Base-by-base conservation (phyloP, 1,139 yeast species). In the Magnusiomyces suaveolens region DNA sequence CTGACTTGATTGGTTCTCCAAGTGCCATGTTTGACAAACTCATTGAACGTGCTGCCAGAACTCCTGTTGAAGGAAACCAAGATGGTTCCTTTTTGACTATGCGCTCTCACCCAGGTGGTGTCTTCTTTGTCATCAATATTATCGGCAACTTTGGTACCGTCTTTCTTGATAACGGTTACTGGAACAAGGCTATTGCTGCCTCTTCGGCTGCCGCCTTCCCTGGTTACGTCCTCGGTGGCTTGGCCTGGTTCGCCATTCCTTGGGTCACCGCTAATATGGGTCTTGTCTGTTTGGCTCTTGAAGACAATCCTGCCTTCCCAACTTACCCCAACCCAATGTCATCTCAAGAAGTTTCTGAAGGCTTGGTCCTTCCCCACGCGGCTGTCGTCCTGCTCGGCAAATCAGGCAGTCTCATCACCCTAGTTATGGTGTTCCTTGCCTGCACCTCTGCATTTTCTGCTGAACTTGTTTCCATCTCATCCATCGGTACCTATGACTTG, bases 121-220 rank as follows among this genome's bases (percentile, higher is more conserved):
- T 87, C 53, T 88, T 87, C 74, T 82, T 87, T 61, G 88, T 86
- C 44, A 84, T 87, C 66, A 86, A 87, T 70, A 74, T 86, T 60
- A 85, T 87, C 51, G 96, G 96, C 57, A 87, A 87, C 70, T 87
- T 87, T 63, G 95, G 95, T 55, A 87, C 95, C 24, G 95, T 87
- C 24, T 87, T 87, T 68, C 74, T 88, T 65, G 96, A 88, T 67
- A 85, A 85, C 63, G 95, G 95, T 46, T 89, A 88, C 71, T 88
- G 90, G 83, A 85, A 86, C 71, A 70, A 64, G 71, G 95, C 95
- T 3, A 85, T 88, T 68, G 90, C 95, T 50, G 86, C 95, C 14
- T 76, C 83, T 59, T 94, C 96, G 20, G 84, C 81, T 2, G 83
- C 94, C 43, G 87, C 95, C 33, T 75, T 88, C 63, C 92, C 94